phyloP scores from a whole-genome alignment of 2,329 filamentous ascomycete genomes.

The Talaromyces sp. region DNA sequence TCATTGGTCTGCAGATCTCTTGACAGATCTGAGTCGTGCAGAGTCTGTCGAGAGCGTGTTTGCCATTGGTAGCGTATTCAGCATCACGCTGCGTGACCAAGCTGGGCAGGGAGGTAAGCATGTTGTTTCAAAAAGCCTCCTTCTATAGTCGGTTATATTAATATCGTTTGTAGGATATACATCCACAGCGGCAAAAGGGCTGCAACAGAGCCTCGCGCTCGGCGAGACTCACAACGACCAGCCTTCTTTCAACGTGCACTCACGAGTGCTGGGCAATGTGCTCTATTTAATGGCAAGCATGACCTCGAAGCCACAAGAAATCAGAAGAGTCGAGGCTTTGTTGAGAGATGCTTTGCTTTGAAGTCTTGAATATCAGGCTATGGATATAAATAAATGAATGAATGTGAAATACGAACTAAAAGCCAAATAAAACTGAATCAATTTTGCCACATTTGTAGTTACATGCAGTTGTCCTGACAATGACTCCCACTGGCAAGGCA shows the following conservation, averaged over 20 bases:
- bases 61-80: conserved; percentile 69
- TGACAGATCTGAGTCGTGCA: conserved; percentile 54
- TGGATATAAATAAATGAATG: not conserved
- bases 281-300: conserved; percentile 57
- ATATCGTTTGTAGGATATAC: conserved; percentile 46
- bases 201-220: conserved; percentile 47
- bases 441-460: not conserved
- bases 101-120: conserved; percentile 35
- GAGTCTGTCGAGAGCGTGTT: conserved; percentile 59
- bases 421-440: not conserved
- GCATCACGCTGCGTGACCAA: conserved; percentile 53
- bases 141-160: conserved; percentile 6
- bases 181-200: conserved; percentile 48
- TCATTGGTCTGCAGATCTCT: conserved; percentile 60
- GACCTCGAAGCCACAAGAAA: conserved; percentile 40
- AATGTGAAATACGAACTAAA: not conserved
- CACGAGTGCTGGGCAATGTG: conserved; percentile 56
- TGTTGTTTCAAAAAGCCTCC: not conserved
- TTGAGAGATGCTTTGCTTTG: not conserved
- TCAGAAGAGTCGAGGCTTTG: conserved; percentile 36
- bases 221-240: conserved; percentile 20
- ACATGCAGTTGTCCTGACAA: not conserved
- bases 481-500: not conserved
- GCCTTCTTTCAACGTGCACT: conserved; percentile 45
- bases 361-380: not conserved